A percentile compares a stretch with the other conserved stretches of the same genome.
Conservation (phyloP, 805 yeast species). For the Candida coleopterorum region DNA sequence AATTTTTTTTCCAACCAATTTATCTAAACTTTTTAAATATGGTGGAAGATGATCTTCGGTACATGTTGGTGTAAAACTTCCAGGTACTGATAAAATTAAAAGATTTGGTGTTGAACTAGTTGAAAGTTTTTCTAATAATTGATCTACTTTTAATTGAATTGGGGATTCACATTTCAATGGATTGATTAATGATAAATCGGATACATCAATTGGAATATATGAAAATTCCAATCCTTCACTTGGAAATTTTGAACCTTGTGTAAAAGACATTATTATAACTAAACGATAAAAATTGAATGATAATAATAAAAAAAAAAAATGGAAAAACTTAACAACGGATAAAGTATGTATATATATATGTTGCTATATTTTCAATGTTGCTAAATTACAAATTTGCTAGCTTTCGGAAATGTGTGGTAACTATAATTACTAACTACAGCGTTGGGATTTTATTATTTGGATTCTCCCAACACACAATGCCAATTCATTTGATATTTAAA, state of each 20-base stretch:
- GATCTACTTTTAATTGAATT: slow-evolving; percentile 29
- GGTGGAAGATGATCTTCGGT: slow-evolving; percentile 42
- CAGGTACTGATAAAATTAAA: slow-evolving; percentile 38
- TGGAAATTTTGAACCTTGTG: slow-evolving; percentile 31
- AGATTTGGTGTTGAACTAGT: slow-evolving; percentile 20
- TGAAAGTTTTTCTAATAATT: slow-evolving; percentile 19
- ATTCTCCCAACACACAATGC: too few species aligned
- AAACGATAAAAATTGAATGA: too few species aligned
- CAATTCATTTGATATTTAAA: too few species aligned
- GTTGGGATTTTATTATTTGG: too few species aligned
- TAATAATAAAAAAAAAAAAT: too few species aligned
- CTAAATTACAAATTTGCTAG: too few species aligned
- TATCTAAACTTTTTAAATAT: slow-evolving; percentile 23
- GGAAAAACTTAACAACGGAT: too few species aligned
- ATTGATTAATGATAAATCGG: slow-evolving; percentile 18
- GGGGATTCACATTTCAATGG: slow-evolving; percentile 35
- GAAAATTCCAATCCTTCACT: slow-evolving; percentile 24
- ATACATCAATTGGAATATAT: slow-evolving; percentile 34
- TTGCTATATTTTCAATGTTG: too few species aligned
- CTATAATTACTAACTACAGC: too few species aligned
- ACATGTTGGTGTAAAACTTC: slow-evolving; percentile 43
- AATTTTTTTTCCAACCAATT: slow-evolving; percentile 23
- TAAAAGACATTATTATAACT: slow-evolving; percentile 8
- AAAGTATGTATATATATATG: too few species aligned
- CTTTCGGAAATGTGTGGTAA: too few species aligned